phyloP scores from a whole-genome alignment of 2,329 filamentous ascomycete species.

The Penicillium sumatraense region DNA sequence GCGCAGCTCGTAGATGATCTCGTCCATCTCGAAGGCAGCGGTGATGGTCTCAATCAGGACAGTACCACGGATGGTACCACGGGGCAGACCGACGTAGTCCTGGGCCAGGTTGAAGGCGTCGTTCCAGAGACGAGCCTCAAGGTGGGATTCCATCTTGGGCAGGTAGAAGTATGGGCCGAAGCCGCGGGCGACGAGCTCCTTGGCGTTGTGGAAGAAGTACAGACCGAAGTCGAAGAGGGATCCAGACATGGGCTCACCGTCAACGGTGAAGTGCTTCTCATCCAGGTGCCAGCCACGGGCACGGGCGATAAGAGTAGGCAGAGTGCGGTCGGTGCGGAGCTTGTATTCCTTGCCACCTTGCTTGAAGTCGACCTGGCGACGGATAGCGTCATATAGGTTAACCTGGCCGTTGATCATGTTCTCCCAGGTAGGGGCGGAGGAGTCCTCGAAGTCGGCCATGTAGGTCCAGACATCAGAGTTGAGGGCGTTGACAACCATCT shows the following conservation, averaged over 20 bases:
- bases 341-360: constrained; percentile 96
- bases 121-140: constrained; percentile 97
- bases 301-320: constrained; percentile 90
- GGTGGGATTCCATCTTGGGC: constrained; percentile 96
- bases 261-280: constrained; percentile 96
- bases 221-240: constrained; percentile 96
- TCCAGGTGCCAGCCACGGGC: constrained; percentile 97
- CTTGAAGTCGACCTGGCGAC: constrained; percentile 94
- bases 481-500: constrained; percentile 98
- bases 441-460: constrained; percentile 99
- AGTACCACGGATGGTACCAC: constrained; percentile 91
- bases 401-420: constrained; percentile 99
- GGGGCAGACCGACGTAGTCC: constrained; percentile 85
- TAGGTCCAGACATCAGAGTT: constrained; percentile 98
- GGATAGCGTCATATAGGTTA: constrained; percentile 95
- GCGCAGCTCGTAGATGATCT: constrained; percentile 99
- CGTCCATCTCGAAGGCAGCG: constrained; percentile 99
- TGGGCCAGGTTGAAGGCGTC: constrained; percentile 96
- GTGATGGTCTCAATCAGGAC: constrained; percentile 98
- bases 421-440: constrained; percentile 94
- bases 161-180: constrained; percentile 96
- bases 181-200: constrained; percentile 82
- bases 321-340: constrained; percentile 83
- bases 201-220: constrained; percentile 98
- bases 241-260: constrained; percentile 92